Percentiles rank a stretch among this genome's conserved stretches.
Conservation (phyloP, 2,329 filamentous ascomycete genomes). For the Diaporthe sp. region DNA sequence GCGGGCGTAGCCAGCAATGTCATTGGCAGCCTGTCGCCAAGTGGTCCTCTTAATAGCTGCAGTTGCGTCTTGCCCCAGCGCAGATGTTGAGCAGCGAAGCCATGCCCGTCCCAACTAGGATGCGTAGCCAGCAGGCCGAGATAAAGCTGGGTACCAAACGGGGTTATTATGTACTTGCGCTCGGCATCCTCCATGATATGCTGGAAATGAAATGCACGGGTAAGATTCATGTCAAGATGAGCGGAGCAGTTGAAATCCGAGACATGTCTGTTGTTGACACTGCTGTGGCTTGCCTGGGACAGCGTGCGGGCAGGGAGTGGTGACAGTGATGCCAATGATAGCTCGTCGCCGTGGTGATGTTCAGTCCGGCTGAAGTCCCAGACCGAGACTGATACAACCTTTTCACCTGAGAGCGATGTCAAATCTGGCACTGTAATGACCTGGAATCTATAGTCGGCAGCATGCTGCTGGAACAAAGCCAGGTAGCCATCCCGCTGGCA, state of each 20-base stretch:
- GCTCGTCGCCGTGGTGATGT: neutral
- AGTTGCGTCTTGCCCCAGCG: slow-evolving; percentile 28
- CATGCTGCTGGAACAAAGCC: neutral
- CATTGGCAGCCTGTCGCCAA: slow-evolving; percentile 13
- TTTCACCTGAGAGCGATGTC: neutral
- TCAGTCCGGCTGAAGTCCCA: slow-evolving; percentile 19
- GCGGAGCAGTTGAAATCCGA: slow-evolving; percentile 29
- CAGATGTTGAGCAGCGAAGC: slow-evolving; percentile 26
- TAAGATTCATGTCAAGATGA: slow-evolving; percentile 27
- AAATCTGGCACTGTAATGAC: slow-evolving; percentile 26
- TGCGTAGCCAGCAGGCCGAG: slow-evolving; percentile 31
- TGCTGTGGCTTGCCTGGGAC: neutral
- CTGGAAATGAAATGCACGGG: neutral
- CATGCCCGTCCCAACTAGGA: slow-evolving; percentile 32
- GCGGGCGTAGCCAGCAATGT: slow-evolving; percentile 31
- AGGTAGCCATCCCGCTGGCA: slow-evolving; percentile 15
- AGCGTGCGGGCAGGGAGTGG: neutral
- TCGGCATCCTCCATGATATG: neutral
- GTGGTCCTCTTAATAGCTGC: neutral
- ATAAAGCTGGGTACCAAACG: slow-evolving; percentile 6
- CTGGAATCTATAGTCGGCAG: neutral
- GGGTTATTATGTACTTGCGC: neutral
- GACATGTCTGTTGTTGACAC: neutral
- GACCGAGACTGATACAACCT: slow-evolving; percentile 24
- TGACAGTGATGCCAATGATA: neutral